Evolutionary conservation across 345 rosid genomes (phyloP).

Genomic region (Eucalyptus coolabah): DNA sequence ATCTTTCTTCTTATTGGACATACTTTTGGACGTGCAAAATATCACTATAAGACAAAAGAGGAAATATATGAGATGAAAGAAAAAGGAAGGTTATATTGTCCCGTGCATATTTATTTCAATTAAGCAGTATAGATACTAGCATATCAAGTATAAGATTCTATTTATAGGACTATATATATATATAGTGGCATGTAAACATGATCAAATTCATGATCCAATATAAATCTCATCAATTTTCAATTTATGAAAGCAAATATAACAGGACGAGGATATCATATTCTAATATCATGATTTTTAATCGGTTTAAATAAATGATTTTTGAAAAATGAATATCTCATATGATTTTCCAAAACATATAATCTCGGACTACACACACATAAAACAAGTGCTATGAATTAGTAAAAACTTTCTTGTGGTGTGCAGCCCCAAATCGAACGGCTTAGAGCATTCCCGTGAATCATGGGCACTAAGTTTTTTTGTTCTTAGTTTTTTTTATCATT

Average conservation of each 20-base stretch:
- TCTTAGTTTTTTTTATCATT: not conserved
- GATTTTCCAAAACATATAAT: not conserved
- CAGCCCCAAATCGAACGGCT: not conserved
- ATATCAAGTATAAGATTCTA: not conserved
- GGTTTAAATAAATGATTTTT: not conserved
- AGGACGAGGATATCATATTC: not conserved
- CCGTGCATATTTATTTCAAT: not conserved
- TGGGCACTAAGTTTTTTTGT: not conserved
- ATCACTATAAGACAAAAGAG: too few relatives aligned
- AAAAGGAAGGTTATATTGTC: too few relatives aligned
- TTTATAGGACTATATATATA: not conserved
- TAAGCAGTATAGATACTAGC: not conserved
- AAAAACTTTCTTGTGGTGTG: not conserved
- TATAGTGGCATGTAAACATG: too few relatives aligned
- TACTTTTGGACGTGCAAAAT: too few relatives aligned
- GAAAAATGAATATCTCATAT: too few relatives aligned
- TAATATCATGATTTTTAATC: too few relatives aligned
- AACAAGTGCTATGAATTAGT: not conserved
- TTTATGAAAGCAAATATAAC: not conserved
- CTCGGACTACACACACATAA: too few relatives aligned
- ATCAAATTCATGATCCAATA: not conserved
- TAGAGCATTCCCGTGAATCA: not conserved
- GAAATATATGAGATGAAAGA: too few relatives aligned
- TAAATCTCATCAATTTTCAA: not conserved
- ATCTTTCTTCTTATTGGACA: too few relatives aligned